phyloP scores from a whole-genome alignment of 2,329 filamentous ascomycete genomes.

The Fusarium liriodendri region DNA sequence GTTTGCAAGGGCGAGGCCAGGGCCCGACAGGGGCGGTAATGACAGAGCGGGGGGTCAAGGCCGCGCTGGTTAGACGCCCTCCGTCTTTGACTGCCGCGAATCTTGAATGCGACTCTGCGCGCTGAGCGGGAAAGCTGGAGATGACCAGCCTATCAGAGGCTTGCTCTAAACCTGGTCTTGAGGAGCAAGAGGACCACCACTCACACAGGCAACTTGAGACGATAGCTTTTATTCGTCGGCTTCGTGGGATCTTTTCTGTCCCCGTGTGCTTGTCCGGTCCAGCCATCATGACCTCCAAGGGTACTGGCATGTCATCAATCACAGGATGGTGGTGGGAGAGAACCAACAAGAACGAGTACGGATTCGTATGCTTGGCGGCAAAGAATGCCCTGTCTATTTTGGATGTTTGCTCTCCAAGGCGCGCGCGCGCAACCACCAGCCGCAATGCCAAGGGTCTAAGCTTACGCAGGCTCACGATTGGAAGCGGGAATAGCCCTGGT shows the following conservation, averaged over 20 bases:
- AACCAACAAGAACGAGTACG: conserved; percentile 1
- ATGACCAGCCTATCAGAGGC: conserved; percentile 6
- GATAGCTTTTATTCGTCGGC: conserved; percentile 11
- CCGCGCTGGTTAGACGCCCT: conserved; percentile 31
- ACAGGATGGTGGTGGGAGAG: not conserved
- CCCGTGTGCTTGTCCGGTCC: conserved; percentile 7
- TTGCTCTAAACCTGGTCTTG: conserved; percentile 1
- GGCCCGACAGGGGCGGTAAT: conserved; percentile 30
- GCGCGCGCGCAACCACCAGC: conserved; percentile 10
- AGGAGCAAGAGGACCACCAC: not conserved
- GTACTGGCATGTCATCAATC: conserved; percentile 1
- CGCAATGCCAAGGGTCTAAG: conserved; percentile 5
- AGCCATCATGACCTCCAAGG: not conserved
- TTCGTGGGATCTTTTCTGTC: not conserved
- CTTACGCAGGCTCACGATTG: conserved; percentile 19
- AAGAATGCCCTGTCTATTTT: not conserved
- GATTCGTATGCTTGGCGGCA: conserved; percentile 4
- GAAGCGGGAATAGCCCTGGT: conserved; percentile 18
- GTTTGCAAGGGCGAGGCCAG: conserved; percentile 26
- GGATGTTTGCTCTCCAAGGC: conserved; percentile 12
- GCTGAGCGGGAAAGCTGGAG: conserved; percentile 23
- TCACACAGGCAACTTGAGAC: conserved; percentile 17
- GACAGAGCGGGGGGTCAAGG: conserved; percentile 30
- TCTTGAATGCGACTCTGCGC: conserved; percentile 28
- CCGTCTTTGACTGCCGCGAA: conserved; percentile 38